Conservation (phyloP, 352 stramenopile species). For the Pythium dissimile region DNA sequence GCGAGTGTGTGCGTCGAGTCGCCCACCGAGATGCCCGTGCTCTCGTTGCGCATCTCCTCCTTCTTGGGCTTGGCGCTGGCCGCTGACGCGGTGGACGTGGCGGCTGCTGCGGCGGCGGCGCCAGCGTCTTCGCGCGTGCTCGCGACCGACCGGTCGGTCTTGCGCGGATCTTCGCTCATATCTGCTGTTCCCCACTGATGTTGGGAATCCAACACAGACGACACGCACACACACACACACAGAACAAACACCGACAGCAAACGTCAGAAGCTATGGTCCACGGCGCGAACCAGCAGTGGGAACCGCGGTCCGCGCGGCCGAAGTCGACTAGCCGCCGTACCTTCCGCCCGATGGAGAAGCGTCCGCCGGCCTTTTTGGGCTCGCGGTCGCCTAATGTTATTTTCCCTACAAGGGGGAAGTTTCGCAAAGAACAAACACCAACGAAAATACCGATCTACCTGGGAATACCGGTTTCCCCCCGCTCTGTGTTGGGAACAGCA, state of each 20-base stretch:
- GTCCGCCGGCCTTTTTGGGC: background rate
- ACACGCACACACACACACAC: background rate
- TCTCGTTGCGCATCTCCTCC: constrained; percentile 82
- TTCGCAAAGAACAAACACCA: constrained; percentile 11
- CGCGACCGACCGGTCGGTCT: constrained; percentile 17
- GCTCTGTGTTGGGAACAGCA: constrained; percentile 2
- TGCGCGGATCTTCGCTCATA: constrained; percentile 19
- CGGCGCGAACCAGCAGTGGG: too few species aligned
- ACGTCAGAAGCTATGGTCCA: background rate
- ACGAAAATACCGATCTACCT: constrained; percentile 16
- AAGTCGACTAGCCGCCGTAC: too few species aligned
- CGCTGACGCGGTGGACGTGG: constrained; percentile 36
- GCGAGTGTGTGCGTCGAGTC: constrained; percentile 79
- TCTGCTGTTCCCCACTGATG: background rate
- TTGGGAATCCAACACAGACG: too few species aligned
- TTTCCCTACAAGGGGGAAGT: constrained; percentile 10
- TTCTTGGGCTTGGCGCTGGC: constrained; percentile 65
- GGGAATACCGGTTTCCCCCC: constrained; percentile 7
- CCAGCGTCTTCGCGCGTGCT: constrained; percentile 18
- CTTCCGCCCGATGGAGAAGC: too few species aligned
- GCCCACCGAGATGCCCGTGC: constrained; percentile 77
- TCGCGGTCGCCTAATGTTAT: background rate
- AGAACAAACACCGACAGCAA: background rate
- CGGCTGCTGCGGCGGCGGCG: constrained; percentile 27
- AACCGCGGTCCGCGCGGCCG: too few species aligned